phyloP scores from a whole-genome alignment of 202 grass and related monocot genomes.

The Zizania palustris region DNA sequence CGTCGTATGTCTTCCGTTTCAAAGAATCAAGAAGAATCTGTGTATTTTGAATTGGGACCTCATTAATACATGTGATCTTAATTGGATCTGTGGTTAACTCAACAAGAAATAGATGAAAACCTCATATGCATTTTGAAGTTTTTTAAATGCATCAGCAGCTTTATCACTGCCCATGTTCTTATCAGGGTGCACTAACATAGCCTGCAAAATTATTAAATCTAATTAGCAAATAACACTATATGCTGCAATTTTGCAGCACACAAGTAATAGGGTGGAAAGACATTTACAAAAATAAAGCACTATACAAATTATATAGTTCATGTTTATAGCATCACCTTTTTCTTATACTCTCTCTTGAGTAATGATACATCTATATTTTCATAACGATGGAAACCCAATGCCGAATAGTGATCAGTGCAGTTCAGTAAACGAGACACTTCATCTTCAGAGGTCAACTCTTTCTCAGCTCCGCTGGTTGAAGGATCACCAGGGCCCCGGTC shows the following conservation, averaged over 20 bases:
- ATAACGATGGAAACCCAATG: constrained; percentile 74
- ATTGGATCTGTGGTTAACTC: constrained; percentile 28
- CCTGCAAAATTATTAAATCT: constrained; percentile 67
- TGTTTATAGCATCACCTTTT: constrained; percentile 71
- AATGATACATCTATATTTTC: constrained; percentile 75
- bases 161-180: constrained; percentile 99
- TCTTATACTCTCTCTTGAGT: constrained; percentile 98
- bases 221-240: constrained; percentile 34
- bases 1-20: constrained; percentile 94
- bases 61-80: constrained; percentile 36
- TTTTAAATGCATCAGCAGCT: constrained; percentile 99
- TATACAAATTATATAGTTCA: constrained; percentile 33
- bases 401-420: constrained; percentile 93
- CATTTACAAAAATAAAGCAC: constrained; percentile 1
- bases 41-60: constrained; percentile 41
- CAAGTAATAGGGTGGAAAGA: constrained; percentile 9
- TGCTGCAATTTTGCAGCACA: constrained; percentile 17
- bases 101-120: constrained; percentile 44
- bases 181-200: constrained; percentile 99
- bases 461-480: constrained; percentile 86
- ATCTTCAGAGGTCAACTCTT: constrained; percentile 84
- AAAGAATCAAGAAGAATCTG: constrained; percentile 98
- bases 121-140: constrained; percentile 99
- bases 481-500: constrained; percentile 64
- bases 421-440: constrained; percentile 84